These are phyloP conservation scores for Pichia terricola DNA, from an alignment of 1,139 yeast genomes.

Conservation along the genomic window DNA sequence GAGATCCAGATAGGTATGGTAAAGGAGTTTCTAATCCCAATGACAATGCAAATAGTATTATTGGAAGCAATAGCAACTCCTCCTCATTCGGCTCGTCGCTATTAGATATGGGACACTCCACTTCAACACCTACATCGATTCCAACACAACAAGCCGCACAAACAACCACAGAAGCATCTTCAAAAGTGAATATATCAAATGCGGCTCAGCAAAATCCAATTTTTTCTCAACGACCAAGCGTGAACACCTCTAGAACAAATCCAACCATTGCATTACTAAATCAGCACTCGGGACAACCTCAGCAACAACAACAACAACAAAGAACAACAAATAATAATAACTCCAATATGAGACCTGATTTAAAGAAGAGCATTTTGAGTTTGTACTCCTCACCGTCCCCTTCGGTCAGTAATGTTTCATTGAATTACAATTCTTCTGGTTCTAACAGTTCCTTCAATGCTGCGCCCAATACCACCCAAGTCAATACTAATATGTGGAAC, in stretches of 20 bases:
- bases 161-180: too few relatives aligned
- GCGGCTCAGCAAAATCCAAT: too few relatives aligned
- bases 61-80: neutral
- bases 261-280: slow-evolving; percentile 6
- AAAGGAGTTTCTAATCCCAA: neutral
- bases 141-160: too few relatives aligned
- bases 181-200: too few relatives aligned
- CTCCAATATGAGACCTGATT: too few relatives aligned
- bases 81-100: too few relatives aligned
- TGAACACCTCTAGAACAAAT: slow-evolving; percentile 6
- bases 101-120: too few relatives aligned
- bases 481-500: slow-evolving; percentile 3
- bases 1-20: slow-evolving; percentile 23
- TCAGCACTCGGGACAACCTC: slow-evolving; percentile 8
- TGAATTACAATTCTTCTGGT: slow-evolving; percentile 7
- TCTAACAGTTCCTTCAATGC: slow-evolving; percentile 1
- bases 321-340: too few relatives aligned
- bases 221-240: too few relatives aligned
- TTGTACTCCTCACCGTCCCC: slow-evolving; percentile 63
- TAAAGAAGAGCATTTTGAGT: slow-evolving; percentile 84
- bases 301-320: slow-evolving; percentile 7
- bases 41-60: neutral
- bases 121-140: neutral
- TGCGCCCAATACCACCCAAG: slow-evolving; percentile 3
- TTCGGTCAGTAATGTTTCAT: slow-evolving; percentile 10